These are phyloP conservation scores for Fragaria ananassa DNA, from an alignment of 306 rosid genomes.

Conservation along the genomic window DNA sequence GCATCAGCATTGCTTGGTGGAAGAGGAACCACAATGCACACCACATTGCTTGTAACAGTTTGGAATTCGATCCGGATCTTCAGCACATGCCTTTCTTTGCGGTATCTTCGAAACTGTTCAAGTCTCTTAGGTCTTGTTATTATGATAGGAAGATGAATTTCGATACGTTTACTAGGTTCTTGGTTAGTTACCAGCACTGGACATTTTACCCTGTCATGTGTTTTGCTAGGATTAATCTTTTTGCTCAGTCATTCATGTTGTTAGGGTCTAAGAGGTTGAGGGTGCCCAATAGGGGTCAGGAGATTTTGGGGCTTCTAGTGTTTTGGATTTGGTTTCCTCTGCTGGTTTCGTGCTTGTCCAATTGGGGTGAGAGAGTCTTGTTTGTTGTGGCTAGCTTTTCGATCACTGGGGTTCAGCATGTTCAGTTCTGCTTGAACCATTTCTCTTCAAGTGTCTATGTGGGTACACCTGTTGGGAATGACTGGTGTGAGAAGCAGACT, in stretches of 20 bases:
- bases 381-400: conserved; percentile 52
- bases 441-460: conserved; percentile 60
- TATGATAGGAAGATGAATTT: conserved; percentile 52
- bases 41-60: conserved; percentile 66
- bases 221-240: conserved; percentile 59
- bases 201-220: conserved; percentile 74
- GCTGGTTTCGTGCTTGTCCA: conserved; percentile 55
- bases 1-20: conserved; percentile 80
- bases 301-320: conserved; percentile 54
- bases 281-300: conserved; percentile 38
- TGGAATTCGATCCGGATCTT: conserved; percentile 72
- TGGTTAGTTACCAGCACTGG: conserved; percentile 79
- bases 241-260: conserved; percentile 49
- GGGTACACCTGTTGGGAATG: conserved; percentile 53
- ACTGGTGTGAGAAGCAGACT: conserved; percentile 72
- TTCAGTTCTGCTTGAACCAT: conserved; percentile 77
- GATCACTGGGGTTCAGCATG: conserved; percentile 64
- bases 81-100: conserved; percentile 69
- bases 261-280: conserved; percentile 41
- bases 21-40: conserved; percentile 78
- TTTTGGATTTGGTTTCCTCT: conserved; percentile 79
- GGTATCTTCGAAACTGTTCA: conserved; percentile 51
- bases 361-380: conserved; percentile 49
- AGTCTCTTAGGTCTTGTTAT: conserved; percentile 47
- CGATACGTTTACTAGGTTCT: conserved; percentile 45